Base-by-base conservation (phyloP, 129 eudicot species). In the Saussurea involucrata region DNA sequence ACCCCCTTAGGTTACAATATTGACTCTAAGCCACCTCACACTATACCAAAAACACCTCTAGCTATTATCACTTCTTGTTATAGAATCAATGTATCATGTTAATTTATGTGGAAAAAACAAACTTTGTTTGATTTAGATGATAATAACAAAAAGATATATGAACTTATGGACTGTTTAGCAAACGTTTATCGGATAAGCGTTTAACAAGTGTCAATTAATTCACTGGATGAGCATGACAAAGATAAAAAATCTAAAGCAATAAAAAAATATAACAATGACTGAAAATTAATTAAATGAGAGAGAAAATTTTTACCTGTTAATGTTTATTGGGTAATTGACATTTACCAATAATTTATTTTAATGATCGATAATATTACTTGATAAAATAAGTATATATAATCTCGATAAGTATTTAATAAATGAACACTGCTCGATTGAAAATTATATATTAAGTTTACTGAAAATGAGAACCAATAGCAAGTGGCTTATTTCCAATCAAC, bases 401-500 rank as follows among this genome's bases (percentile, higher is more conserved):
- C n/a, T n/a, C n/a, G n/a, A n/a, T n/a, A n/a, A n/a, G n/a, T n/a
- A n/a, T 32, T 32, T 32, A 4, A 6, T 32, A 32, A 0, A 6
- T 32, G 5, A 0, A 32, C 36, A 32, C 36, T 6, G 6, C 36
- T 32, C 36, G 0, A 44, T 18, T 57, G 3, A 17, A 57, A 57
- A 18, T 21, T 58, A 58, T 13, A 58, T 58, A 58, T 58, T 58
- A 20, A 3, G 65, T 20, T 57, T 22, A 3, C 4, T 15, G 8
- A 34, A 74, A 12, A n/a, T 42, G 49, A 40, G 32, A 65, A 36
- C 82, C 33, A 63, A 18, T 44, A 32, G 57, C 75, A 78, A 69
- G 63, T 34, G 73, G 67, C 33, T 40, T 68, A 53, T 37, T 65
- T 86, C 78, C 32, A 44, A 76, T 76, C 90, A 57, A 77, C 80